phyloP scores from a whole-genome alignment of 2,329 filamentous ascomycete genomes.

The Dactylellina drechsleri region DNA sequence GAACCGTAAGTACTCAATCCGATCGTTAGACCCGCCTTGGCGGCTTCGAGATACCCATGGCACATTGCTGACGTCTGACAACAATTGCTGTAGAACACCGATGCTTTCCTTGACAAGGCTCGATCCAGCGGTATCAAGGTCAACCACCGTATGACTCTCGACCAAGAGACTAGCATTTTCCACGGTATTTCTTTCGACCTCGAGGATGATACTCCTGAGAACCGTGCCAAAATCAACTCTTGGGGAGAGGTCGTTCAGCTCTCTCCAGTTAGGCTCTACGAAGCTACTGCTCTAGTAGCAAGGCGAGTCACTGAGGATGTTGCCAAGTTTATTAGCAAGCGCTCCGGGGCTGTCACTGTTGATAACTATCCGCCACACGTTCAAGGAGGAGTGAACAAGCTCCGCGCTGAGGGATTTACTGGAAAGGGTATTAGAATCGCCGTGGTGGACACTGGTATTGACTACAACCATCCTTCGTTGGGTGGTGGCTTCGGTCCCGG shows the following conservation, averaged over 20 bases:
- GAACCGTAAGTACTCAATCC: slow-evolving; percentile 37
- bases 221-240: slow-evolving; percentile 49
- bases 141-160: slow-evolving; percentile 48
- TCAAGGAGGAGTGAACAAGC: slow-evolving; percentile 46
- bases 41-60: too few relatives aligned
- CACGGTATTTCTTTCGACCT: slow-evolving; percentile 53
- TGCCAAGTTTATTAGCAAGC: slow-evolving; percentile 33
- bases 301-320: slow-evolving; percentile 39
- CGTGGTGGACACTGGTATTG: slow-evolving; percentile 57
- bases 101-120: slow-evolving; percentile 48
- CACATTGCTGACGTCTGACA: background rate
- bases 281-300: slow-evolving; percentile 38
- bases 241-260: slow-evolving; percentile 50
- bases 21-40: background rate
- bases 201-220: slow-evolving; percentile 48
- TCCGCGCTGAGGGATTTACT: slow-evolving; percentile 40
- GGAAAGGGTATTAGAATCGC: slow-evolving; percentile 51
- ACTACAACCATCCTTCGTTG: slow-evolving; percentile 57
- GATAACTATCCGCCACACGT: slow-evolving; percentile 45
- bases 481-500: slow-evolving; percentile 56
- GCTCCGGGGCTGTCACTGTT: background rate
- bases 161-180: slow-evolving; percentile 53
- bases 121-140: slow-evolving; percentile 34
- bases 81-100: slow-evolving; percentile 23
- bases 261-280: slow-evolving; percentile 47